These are phyloP conservation scores for Eimeria nieschulzi DNA, from an alignment of 169 alveolate species.

Conservation along the genomic window DNA sequence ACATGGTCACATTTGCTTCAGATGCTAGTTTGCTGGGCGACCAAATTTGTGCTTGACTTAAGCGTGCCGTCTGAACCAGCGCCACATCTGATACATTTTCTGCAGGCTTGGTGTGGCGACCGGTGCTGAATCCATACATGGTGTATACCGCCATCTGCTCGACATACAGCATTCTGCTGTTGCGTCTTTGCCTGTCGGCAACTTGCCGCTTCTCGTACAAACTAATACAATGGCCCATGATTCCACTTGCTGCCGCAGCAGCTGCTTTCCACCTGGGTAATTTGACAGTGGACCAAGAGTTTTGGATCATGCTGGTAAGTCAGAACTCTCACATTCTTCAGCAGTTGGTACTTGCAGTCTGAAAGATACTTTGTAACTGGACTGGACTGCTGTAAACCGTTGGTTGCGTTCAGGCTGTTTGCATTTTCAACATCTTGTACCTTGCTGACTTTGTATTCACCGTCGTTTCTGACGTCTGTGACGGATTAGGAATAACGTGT, in stretches of 20 bases:
- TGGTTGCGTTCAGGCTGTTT: constrained; percentile 48
- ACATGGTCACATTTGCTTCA: no score
- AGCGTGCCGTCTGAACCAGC: background rate
- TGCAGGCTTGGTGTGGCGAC: constrained; percentile 64
- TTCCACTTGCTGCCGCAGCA: constrained; percentile 62
- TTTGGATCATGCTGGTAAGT: constrained; percentile 37
- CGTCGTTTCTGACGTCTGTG: constrained; percentile 64
- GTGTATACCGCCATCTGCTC: constrained; percentile 56
- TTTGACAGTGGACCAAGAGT: constrained; percentile 32
- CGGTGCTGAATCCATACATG: constrained; percentile 53
- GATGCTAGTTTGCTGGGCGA: no score
- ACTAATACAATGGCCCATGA: constrained; percentile 33
- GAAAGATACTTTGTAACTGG: background rate
- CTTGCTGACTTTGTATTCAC: constrained; percentile 69
- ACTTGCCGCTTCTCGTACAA: constrained; percentile 70
- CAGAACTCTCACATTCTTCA: background rate
- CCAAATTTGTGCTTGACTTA: no score
- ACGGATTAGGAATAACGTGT: constrained; percentile 33
- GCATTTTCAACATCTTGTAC: constrained; percentile 45
- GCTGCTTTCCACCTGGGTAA: constrained; percentile 38
- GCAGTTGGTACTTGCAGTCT: background rate
- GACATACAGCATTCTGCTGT: constrained; percentile 62
- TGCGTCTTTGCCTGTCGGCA: constrained; percentile 73
- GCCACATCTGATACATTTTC: background rate
- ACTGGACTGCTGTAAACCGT: background rate